phyloP scores from a whole-genome alignment of 192 early-diverging fungal species.

The Allomyces javanicus region DNA sequence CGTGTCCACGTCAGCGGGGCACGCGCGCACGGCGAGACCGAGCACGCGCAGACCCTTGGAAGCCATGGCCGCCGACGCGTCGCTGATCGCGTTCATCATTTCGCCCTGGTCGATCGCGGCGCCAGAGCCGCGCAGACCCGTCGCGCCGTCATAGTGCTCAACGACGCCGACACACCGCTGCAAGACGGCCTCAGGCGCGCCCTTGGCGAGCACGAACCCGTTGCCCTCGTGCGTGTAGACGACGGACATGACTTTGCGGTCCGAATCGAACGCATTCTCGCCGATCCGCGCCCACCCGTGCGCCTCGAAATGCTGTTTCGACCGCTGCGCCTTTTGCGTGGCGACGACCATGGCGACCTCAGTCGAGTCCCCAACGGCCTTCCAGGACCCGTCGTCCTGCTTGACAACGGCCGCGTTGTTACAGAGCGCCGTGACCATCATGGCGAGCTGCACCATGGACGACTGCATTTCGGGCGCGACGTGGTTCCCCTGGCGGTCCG shows the following conservation, averaged over 20 bases:
- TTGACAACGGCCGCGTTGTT: conserved; percentile 52
- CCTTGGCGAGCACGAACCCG: conserved; percentile 55
- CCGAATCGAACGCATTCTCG: conserved; percentile 55
- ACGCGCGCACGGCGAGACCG: conserved; percentile 45
- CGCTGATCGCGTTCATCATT: conserved; percentile 25
- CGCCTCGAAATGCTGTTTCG: conserved; percentile 35
- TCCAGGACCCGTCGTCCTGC: conserved; percentile 39
- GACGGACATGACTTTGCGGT: conserved; percentile 80
- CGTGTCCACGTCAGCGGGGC: conserved; percentile 36
- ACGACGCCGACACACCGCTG: conserved; percentile 38
- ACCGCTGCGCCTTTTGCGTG: conserved; percentile 59
- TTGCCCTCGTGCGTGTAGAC: conserved; percentile 22
- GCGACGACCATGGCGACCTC: conserved; percentile 80
- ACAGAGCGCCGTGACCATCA: conserved; percentile 63
- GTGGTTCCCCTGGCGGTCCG: conserved; percentile 5
- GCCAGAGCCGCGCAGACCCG: conserved; percentile 7
- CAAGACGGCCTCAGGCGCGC: conserved; percentile 78
- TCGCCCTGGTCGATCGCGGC: conserved; percentile 5
- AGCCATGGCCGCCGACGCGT: conserved; percentile 52
- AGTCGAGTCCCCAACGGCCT: conserved; percentile 77
- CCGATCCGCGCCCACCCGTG: conserved; percentile 30
- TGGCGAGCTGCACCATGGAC: conserved; percentile 9
- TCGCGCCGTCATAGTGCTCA: conserved; percentile 12
- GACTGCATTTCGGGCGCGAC: conserved; percentile 21
- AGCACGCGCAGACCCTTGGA: conserved; percentile 62